These are phyloP conservation scores for Aaosphaeria pasadenensis DNA, from an alignment of 2,329 filamentous ascomycete species.

Conservation along the genomic window DNA sequence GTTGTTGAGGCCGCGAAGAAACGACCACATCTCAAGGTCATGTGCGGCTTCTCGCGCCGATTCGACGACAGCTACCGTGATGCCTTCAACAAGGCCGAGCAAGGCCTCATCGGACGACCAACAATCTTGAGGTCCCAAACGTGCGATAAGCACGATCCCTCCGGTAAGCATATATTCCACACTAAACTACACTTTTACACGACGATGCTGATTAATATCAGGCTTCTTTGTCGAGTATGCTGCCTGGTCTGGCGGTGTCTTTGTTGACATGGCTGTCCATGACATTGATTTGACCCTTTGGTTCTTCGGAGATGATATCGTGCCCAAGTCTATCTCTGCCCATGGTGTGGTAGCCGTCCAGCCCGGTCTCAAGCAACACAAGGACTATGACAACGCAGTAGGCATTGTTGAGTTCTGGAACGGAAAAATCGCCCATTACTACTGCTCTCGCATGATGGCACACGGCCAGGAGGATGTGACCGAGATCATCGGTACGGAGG, in stretches of 20 bases:
- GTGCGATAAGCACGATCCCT: conserved; percentile 37
- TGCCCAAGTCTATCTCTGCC: conserved; percentile 38
- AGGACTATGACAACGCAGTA: conserved; percentile 45
- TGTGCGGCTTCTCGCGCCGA: conserved; percentile 45
- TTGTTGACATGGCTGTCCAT: conserved; percentile 45
- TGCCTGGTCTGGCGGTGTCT: conserved; percentile 41
- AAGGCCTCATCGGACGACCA: conserved; percentile 39
- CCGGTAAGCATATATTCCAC: conserved; percentile 5
- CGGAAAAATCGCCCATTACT: conserved; percentile 45
- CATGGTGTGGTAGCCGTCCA: conserved; percentile 35
- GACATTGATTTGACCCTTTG: conserved; percentile 45
- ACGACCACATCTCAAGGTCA: conserved; percentile 40
- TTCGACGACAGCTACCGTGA: conserved; percentile 46
- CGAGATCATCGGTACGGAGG: conserved; percentile 43
- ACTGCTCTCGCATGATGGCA: conserved; percentile 42
- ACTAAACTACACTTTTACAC: neutral
- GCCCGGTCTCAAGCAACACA: conserved; percentile 35
- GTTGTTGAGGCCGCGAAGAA: conserved; percentile 36
- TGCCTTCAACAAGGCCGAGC: conserved; percentile 31
- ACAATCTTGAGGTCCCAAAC: conserved; percentile 43
- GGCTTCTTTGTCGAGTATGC: conserved; percentile 45
- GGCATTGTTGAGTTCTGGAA: conserved; percentile 45
- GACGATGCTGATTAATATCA: conserved; percentile 9
- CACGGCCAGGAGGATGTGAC: conserved; percentile 45
- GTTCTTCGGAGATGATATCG: conserved; percentile 38